phyloP scores from a whole-genome alignment of 2,329 filamentous ascomycete genomes.

The Dactylellina haptotyla region DNA sequence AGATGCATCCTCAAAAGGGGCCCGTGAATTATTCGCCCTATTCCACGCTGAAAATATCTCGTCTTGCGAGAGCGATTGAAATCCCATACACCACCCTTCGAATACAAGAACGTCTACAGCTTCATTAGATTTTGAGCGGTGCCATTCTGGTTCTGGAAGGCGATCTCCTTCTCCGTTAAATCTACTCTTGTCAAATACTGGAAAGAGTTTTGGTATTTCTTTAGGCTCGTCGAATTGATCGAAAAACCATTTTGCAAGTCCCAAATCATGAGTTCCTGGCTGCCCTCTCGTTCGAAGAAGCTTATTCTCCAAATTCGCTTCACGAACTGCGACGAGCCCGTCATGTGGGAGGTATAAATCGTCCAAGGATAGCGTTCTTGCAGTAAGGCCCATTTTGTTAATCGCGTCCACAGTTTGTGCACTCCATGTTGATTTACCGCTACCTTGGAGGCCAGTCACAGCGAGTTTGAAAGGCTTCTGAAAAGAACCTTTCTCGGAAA shows the following conservation, averaged over 20 bases:
- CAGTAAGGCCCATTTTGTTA: slow-evolving; percentile 68
- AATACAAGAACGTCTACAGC: slow-evolving; percentile 76
- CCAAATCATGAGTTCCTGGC: slow-evolving; percentile 82
- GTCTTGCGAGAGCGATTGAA: slow-evolving; percentile 71
- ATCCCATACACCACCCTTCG: slow-evolving; percentile 92
- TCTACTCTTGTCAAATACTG: slow-evolving; percentile 84
- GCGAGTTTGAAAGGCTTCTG: slow-evolving; percentile 79
- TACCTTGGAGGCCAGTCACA: slow-evolving; percentile 89
- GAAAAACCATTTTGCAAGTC: slow-evolving; percentile 73
- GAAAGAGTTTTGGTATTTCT: slow-evolving; percentile 65
- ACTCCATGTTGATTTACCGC: slow-evolving; percentile 90
- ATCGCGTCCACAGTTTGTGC: slow-evolving; percentile 72
- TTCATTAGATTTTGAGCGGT: slow-evolving; percentile 64
- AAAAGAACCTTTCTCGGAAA: slow-evolving; percentile 6
- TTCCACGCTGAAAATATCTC: slow-evolving; percentile 66
- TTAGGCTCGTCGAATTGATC: slow-evolving; percentile 67
- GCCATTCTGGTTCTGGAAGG: slow-evolving; percentile 71
- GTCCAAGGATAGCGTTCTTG: slow-evolving; percentile 82
- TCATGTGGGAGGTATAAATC: slow-evolving; percentile 84
- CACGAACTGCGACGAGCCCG: slow-evolving; percentile 73
- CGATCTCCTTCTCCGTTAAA: slow-evolving; percentile 81
- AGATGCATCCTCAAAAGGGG: slow-evolving; percentile 61
- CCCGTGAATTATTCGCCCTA: slow-evolving; percentile 23
- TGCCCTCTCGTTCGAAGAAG: slow-evolving; percentile 84
- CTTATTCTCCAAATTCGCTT: slow-evolving; percentile 74